Evolutionary conservation across 2,329 filamentous ascomycete species (phyloP).

Genomic region (Neofusicoccum ribis): DNA sequence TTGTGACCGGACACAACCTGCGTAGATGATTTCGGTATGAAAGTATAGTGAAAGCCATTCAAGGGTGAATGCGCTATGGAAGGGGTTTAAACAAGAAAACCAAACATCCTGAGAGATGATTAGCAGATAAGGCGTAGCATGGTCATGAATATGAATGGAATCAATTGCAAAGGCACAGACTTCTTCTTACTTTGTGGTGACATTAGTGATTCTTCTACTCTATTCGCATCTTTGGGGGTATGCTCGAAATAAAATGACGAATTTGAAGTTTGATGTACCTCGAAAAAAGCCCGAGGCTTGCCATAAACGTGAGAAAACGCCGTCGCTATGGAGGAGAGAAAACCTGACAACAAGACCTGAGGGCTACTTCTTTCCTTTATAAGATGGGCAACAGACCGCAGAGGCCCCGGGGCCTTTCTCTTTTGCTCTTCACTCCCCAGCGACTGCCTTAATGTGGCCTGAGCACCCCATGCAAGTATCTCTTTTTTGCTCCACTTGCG

Average conservation of each 20-base stretch:
- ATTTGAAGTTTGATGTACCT: not conserved
- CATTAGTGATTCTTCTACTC: conserved; percentile 7
- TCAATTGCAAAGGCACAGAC: not conserved
- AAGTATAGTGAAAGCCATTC: not conserved
- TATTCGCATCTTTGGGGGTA: not conserved
- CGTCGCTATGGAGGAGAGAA: not conserved
- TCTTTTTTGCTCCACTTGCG: conserved; percentile 4
- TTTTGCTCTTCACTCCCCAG: not conserved
- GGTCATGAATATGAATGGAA: conserved; percentile 12
- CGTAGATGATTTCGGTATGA: not conserved
- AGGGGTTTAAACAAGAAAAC: not conserved
- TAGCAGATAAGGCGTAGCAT: not conserved
- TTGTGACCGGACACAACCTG: conserved; percentile 17
- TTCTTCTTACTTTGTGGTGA: not conserved
- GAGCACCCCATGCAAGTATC: not conserved
- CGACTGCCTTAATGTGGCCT: conserved; percentile 1
- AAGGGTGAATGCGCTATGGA: not conserved
- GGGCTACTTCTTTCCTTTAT: not conserved
- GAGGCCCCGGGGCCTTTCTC: not conserved
- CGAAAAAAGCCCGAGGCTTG: too few species aligned
- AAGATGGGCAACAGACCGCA: not conserved
- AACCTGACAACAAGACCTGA: not conserved
- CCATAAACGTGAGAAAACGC: not conserved
- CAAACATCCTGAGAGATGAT: not conserved
- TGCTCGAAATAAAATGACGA: not conserved